phyloP scores from a whole-genome alignment of 441 rosid species.

The Erodium texanum region DNA sequence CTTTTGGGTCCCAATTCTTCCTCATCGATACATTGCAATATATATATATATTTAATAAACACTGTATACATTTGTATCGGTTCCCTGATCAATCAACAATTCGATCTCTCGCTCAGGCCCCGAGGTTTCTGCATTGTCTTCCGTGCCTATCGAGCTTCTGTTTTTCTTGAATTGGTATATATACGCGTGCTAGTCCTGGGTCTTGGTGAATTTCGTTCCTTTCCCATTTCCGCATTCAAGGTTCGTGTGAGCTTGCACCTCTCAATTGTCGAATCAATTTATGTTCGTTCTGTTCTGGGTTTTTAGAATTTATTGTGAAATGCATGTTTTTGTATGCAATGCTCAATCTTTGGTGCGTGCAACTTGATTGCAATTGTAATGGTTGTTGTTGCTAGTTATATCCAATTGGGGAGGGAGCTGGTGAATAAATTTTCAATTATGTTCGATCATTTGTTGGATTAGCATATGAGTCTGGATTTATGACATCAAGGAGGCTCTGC shows the following conservation, averaged over 20 bases:
- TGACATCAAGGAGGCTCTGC: constrained; percentile 2
- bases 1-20: background rate
- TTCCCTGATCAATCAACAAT: background rate
- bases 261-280: background rate
- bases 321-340: background rate
- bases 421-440: background rate
- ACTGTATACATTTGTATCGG: background rate
- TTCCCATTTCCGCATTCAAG: background rate
- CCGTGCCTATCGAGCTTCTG: background rate
- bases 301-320: background rate
- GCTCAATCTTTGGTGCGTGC: background rate
- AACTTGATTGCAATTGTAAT: background rate
- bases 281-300: background rate
- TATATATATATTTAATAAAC: background rate
- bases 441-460: background rate
- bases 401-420: background rate
- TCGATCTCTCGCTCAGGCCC: constrained; percentile 2
- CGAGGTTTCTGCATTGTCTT: background rate
- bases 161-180: no score
- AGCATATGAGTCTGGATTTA: background rate
- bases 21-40: background rate
- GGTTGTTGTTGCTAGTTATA: background rate
- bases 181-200: background rate
- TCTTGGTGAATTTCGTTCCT: background rate
- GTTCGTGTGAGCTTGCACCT: background rate